phyloP scores from a whole-genome alignment of 2,329 filamentous ascomycete genomes.

The Teratosphaeria nubilosa region DNA sequence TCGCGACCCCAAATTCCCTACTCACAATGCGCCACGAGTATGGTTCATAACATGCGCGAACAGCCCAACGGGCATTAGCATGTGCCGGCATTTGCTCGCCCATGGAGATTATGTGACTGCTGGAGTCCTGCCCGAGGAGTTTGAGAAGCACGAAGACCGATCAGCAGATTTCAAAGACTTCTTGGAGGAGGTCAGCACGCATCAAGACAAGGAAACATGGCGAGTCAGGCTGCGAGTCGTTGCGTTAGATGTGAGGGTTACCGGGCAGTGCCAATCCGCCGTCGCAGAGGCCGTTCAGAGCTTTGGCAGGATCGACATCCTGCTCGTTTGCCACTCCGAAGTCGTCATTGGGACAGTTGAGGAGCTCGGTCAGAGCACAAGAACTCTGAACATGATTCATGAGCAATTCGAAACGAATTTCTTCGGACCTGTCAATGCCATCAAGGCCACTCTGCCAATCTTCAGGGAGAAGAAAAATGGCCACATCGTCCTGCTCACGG shows the following conservation, averaged over 20 bases:
- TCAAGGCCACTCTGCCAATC: conserved; percentile 73
- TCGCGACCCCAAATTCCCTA: conserved; percentile 44
- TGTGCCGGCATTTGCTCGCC: conserved; percentile 71
- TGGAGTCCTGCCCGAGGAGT: conserved; percentile 67
- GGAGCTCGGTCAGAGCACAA: conserved; percentile 64
- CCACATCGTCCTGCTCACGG: conserved; percentile 82
- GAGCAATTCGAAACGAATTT: conserved; percentile 93
- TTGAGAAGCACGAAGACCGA: conserved; percentile 58
- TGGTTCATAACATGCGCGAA: conserved; percentile 88
- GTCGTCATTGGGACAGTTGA: conserved; percentile 85
- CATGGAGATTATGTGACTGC: conserved; percentile 87
- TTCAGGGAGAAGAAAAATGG: conserved; percentile 73
- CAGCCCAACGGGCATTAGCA: conserved; percentile 72
- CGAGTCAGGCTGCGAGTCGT: conserved; percentile 61
- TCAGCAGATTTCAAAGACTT: conserved; percentile 73
- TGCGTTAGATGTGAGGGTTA: conserved; percentile 48
- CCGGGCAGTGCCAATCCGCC: conserved; percentile 69
- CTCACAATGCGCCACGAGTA: conserved; percentile 61
- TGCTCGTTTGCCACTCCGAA: conserved; percentile 83
- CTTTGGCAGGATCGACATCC: conserved; percentile 80
- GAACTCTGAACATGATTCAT: conserved; percentile 67
- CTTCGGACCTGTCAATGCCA: conserved; percentile 92
- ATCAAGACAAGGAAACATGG: conserved; percentile 59
- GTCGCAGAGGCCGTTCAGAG: conserved; percentile 75
- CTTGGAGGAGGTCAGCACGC: conserved; percentile 45